Percentiles rank a stretch among this genome's conserved stretches.
Conservation (phyloP, 768 basidiomycete genomes). For the Xerocomus brunneocitrinus region DNA sequence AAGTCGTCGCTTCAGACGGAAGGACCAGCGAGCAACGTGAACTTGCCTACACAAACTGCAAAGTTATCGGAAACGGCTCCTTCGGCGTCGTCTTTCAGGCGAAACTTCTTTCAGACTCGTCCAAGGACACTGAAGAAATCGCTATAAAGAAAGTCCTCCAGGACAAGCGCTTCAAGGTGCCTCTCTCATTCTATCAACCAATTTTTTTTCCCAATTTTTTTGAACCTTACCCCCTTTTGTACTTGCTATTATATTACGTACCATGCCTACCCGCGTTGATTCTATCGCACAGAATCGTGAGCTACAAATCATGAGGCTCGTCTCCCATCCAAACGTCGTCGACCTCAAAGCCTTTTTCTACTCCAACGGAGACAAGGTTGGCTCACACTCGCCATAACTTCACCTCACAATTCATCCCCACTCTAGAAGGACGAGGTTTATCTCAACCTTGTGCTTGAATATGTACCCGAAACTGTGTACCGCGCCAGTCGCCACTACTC, state of each 20-base stretch:
- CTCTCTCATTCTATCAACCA: slow-evolving; percentile 19
- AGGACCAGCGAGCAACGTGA: slow-evolving; percentile 86
- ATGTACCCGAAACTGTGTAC: slow-evolving; percentile 98
- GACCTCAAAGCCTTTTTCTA: slow-evolving; percentile 99
- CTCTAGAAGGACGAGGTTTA: slow-evolving; percentile 97
- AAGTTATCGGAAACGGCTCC: slow-evolving; percentile 97
- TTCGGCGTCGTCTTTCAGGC: slow-evolving; percentile 99
- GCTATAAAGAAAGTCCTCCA: slow-evolving; percentile 99
- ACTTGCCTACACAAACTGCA: slow-evolving; percentile 94
- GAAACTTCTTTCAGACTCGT: slow-evolving; percentile 63
- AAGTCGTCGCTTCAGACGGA: slow-evolving; percentile 92
- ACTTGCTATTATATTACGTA: not conserved
- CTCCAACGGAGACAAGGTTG: slow-evolving; percentile 97
- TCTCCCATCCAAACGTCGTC: slow-evolving; percentile 96
- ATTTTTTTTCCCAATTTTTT: slow-evolving; percentile 4
- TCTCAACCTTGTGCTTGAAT: slow-evolving; percentile 98
- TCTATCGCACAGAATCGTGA: slow-evolving; percentile 79
- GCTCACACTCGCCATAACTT: slow-evolving; percentile 16
- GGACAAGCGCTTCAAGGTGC: slow-evolving; percentile 99
- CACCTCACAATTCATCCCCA: slow-evolving; percentile 5
- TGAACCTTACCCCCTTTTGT: not conserved
- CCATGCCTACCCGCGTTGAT: slow-evolving; percentile 12
- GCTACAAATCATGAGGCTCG: slow-evolving; percentile 97
- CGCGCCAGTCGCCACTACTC: slow-evolving; percentile 98
- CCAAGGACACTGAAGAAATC: slow-evolving; percentile 75